These are phyloP conservation scores for Podaxis mareebaensis DNA, from an alignment of 768 basidiomycete genomes.

Conservation along the genomic window DNA sequence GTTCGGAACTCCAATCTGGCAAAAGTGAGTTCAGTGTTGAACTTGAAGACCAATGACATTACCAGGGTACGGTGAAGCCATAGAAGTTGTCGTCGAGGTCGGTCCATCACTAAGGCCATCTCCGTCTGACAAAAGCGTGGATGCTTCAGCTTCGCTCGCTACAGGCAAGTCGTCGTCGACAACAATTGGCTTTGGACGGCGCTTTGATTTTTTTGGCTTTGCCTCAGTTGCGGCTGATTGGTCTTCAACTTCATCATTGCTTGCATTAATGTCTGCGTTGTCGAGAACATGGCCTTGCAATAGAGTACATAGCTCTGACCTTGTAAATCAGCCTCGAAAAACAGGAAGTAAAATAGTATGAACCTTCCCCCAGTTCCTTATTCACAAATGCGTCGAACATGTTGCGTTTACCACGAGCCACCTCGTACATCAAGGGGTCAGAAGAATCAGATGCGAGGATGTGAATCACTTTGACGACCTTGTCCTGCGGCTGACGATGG, in stretches of 20 bases:
- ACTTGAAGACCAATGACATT: no score
- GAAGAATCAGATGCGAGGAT: conserved; percentile 26
- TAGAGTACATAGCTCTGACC: not conserved
- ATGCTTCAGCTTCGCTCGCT: not conserved
- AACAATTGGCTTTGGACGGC: not conserved
- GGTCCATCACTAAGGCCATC: not conserved
- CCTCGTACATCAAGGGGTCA: conserved; percentile 18
- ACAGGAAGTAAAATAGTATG: not conserved
- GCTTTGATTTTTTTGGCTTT: not conserved
- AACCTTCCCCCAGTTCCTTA: not conserved
- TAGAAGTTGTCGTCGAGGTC: not conserved
- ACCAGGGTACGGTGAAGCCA: no score
- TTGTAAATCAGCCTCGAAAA: no score
- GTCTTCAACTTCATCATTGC: not conserved
- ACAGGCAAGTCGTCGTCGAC: not conserved
- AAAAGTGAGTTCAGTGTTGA: no score
- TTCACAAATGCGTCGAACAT: not conserved
- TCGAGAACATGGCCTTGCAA: not conserved
- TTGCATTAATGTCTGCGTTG: not conserved
- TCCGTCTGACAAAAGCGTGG: not conserved
- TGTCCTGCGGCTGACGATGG: conserved; percentile 27
- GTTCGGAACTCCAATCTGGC: no score
- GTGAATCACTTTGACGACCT: conserved; percentile 22
- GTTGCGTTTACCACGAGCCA: not conserved
- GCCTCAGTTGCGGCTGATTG: not conserved